Percentiles rank a stretch among this genome's conserved stretches.
Evolutionary conservation across 108 stramenopile species (phyloP).

Genomic region (Phaeodactylum tricornutum): DNA sequence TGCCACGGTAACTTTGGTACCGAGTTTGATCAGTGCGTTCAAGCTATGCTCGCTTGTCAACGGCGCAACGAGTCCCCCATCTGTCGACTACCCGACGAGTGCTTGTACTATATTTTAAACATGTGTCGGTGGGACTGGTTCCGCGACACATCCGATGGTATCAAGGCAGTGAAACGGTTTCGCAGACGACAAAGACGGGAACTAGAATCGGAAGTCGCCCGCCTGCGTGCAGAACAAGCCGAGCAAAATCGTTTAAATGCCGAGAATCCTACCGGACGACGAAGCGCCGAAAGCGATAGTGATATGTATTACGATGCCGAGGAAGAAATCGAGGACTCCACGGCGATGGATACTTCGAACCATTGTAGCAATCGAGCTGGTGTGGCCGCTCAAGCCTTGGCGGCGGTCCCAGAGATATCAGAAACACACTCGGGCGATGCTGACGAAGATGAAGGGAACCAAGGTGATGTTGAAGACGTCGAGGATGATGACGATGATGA

Average conservation of each 20-base stretch:
- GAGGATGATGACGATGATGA: constrained; percentile 35
- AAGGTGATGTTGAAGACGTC: constrained; percentile 15
- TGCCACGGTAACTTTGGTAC: constrained; percentile 35
- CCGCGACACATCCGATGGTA: constrained; percentile 33
- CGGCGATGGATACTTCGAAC: not conserved
- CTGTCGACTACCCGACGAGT: constrained; percentile 64
- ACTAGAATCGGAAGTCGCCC: too few relatives aligned
- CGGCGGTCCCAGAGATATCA: not conserved
- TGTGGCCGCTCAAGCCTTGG: not conserved
- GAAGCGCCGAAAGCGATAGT: too few relatives aligned
- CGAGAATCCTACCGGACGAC: too few relatives aligned
- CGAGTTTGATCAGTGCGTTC: constrained; percentile 37
- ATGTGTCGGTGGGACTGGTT: constrained; percentile 88
- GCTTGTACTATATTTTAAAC: constrained; percentile 81
- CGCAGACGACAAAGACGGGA: too few relatives aligned
- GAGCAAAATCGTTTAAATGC: constrained; percentile 3
- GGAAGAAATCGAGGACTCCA: not conserved
- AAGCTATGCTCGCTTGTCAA: constrained; percentile 55
- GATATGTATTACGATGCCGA: too few relatives aligned
- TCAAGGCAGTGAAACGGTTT: constrained; percentile 28
- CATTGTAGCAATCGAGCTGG: constrained; percentile 5
- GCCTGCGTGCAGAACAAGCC: constrained; percentile 6
- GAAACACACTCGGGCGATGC: constrained; percentile 3
- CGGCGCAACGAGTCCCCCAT: constrained; percentile 53
- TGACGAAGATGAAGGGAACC: constrained; percentile 15